Percentiles rank a stretch among this genome's conserved stretches.
phyloP scores from a whole-genome alignment of 306 rosid species.

The Citrullus amarus region DNA sequence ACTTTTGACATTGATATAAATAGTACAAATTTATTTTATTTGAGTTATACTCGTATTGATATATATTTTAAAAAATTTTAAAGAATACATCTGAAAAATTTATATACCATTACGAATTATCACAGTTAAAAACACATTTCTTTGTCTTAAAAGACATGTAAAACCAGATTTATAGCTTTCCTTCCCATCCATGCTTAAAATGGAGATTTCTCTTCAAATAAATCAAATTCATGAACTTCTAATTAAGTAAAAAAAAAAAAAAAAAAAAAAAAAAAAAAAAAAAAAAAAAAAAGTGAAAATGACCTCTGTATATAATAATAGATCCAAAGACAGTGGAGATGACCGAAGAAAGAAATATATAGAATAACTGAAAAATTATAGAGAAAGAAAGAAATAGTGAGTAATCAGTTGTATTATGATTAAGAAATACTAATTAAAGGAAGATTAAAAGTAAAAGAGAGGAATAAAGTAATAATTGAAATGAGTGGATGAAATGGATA shows the following conservation, averaged over 20 bases:
- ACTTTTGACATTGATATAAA: too few species aligned
- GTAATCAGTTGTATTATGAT: neutral
- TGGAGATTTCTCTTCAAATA: too few species aligned
- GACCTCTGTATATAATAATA: neutral
- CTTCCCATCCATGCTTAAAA: neutral
- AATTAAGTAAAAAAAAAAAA: neutral
- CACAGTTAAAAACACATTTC: too few species aligned
- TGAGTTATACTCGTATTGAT: too few species aligned
- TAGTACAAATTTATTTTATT: too few species aligned
- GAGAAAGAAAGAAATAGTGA: neutral
- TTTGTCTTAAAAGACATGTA: too few species aligned
- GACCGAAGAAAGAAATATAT: neutral
- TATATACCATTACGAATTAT: neutral
- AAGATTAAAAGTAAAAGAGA: neutral
- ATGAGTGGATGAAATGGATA: neutral
- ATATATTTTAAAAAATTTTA: neutral
- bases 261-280: neutral
- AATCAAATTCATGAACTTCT: neutral
- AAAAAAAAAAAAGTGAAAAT: neutral
- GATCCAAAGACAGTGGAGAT: neutral
- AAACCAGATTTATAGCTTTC: too few species aligned
- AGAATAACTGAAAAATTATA: neutral
- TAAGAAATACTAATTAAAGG: slow-evolving; percentile 1
- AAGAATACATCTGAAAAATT: neutral
- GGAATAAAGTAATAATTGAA: neutral